Percentiles rank a stretch among this genome's conserved stretches.
phyloP scores from a whole-genome alignment of 179 eudicot genomes.

The Camellia oleifera region DNA sequence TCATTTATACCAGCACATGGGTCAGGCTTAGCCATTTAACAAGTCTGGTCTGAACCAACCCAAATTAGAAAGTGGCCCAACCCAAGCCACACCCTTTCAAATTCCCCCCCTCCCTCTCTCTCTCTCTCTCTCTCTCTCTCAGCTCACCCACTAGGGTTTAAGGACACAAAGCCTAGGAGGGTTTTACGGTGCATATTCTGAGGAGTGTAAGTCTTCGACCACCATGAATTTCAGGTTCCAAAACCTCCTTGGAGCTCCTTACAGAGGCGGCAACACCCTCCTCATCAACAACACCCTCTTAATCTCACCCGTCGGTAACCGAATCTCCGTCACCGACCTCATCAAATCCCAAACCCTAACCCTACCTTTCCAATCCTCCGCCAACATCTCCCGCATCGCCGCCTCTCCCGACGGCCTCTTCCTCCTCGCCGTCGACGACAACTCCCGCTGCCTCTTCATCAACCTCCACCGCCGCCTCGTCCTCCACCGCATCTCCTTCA shows the following conservation, averaged over 20 bases:
- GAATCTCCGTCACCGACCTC: constrained; percentile 82
- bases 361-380: constrained; percentile 68
- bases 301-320: constrained; percentile 79
- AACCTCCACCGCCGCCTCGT: constrained; percentile 71
- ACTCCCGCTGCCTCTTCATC: constrained; percentile 63
- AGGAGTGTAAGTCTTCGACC: background rate
- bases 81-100: too few relatives aligned
- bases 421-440: constrained; percentile 75
- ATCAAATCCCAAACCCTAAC: constrained; percentile 75
- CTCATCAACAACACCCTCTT: constrained; percentile 54
- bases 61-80: too few relatives aligned
- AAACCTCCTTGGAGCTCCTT: constrained; percentile 88
- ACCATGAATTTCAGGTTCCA: constrained; percentile 84
- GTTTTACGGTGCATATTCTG: constrained; percentile 14
- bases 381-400: constrained; percentile 68
- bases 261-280: constrained; percentile 84
- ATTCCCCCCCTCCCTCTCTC: too few relatives aligned
- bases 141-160: constrained; percentile 21
- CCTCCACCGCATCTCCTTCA: constrained; percentile 77
- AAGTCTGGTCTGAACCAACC: too few relatives aligned
- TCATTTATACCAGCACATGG: too few relatives aligned
- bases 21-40: too few relatives aligned
- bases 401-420: constrained; percentile 76
- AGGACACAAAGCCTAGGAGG: background rate
- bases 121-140: too few relatives aligned